Conservation (phyloP, 164 flowering plant species). For the Brasenia schreberi region DNA sequence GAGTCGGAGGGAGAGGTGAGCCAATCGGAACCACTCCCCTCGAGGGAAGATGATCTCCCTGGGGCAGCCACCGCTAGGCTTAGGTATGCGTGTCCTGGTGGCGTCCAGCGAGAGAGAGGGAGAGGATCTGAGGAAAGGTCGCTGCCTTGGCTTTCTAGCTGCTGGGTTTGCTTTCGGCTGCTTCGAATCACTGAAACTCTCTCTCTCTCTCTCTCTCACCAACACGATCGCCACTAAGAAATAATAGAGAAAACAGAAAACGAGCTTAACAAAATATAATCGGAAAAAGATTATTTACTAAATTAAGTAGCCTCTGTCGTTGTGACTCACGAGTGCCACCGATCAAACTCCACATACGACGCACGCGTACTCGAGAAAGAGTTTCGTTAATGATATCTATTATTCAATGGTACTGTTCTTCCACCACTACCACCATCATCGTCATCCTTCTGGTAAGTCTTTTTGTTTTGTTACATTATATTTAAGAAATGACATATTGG, state of each 20-base stretch:
- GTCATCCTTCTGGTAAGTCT: background rate
- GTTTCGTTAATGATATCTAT: background rate
- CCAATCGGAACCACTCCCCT: slow-evolving; percentile 83
- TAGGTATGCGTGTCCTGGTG: background rate
- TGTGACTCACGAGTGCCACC: too few species aligned
- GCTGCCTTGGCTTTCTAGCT: background rate
- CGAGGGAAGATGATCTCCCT: slow-evolving; percentile 43
- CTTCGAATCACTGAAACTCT: background rate
- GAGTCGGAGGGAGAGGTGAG: slow-evolving; percentile 43
- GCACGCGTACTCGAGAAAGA: background rate
- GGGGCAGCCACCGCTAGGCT: slow-evolving; percentile 72
- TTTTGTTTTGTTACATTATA: background rate
- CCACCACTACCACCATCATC: background rate
- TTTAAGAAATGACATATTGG: background rate
- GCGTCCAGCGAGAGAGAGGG: background rate
- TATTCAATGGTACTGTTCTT: background rate
- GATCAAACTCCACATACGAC: too few species aligned
- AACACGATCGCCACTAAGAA: background rate
- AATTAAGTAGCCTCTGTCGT: too few species aligned
- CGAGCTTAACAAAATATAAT: background rate
- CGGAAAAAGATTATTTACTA: too few species aligned
- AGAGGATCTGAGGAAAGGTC: background rate
- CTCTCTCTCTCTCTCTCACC: background rate
- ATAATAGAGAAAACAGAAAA: background rate
- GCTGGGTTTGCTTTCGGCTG: background rate